phyloP scores from a whole-genome alignment of 805 yeast genomes.

The Kazachstania bromeliacearum region DNA sequence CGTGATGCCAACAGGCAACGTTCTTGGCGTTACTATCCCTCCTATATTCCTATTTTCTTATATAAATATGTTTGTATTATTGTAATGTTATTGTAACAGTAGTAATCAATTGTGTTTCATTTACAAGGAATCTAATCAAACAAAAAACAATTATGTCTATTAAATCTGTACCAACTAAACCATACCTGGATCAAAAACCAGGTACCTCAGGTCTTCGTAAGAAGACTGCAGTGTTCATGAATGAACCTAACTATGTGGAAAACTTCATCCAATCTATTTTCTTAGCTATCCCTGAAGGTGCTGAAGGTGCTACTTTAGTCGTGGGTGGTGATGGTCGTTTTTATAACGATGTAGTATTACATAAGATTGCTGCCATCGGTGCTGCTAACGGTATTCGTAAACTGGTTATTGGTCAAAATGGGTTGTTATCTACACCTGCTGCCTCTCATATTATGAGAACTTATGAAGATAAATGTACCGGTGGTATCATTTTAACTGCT shows the following conservation, averaged over 20 bases:
- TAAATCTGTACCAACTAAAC: constrained; percentile 48
- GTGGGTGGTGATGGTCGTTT: constrained; percentile 97
- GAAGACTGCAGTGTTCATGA: constrained; percentile 74
- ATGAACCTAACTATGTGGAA: constrained; percentile 70
- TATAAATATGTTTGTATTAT: too few relatives aligned
- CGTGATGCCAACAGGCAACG: too few relatives aligned
- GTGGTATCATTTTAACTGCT: constrained; percentile 94
- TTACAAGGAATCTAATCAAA: not conserved
- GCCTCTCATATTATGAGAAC: constrained; percentile 88
- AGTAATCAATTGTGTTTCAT: not conserved
- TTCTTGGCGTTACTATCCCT: too few relatives aligned
- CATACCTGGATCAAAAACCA: constrained; percentile 89
- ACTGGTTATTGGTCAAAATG: constrained; percentile 78
- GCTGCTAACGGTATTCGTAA: constrained; percentile 89
- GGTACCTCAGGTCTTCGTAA: constrained; percentile 96
- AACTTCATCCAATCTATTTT: constrained; percentile 86
- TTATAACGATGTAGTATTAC: constrained; percentile 76
- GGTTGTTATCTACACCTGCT: constrained; percentile 93
- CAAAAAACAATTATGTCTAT: constrained; percentile 16
- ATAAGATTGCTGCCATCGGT: constrained; percentile 70
- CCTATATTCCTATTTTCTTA: too few relatives aligned
- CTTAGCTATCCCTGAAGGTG: constrained; percentile 89
- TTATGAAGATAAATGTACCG: constrained; percentile 53
- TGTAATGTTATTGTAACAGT: too few relatives aligned
- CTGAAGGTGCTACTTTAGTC: constrained; percentile 63